Evolutionary conservation across 345 rosid species (phyloP).

Genomic region (Rhizophora mangle): DNA sequence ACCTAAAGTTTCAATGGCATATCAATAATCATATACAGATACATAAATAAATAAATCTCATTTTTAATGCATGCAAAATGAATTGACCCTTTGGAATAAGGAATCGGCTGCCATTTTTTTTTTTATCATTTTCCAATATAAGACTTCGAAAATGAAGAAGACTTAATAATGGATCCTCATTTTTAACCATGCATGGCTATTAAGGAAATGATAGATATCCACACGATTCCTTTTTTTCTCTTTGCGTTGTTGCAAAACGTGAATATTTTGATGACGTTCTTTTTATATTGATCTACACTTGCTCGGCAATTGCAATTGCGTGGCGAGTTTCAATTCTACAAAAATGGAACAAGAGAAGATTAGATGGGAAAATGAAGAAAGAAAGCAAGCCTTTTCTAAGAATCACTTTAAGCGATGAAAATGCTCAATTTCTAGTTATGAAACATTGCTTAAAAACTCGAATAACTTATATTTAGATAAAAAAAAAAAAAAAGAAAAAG

Average conservation of each 20-base stretch:
- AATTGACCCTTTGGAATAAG: too few species aligned
- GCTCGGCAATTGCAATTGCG: neutral
- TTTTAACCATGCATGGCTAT: neutral
- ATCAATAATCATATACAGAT: too few species aligned
- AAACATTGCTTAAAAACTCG: slow-evolving; percentile 12
- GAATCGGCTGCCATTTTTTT: too few species aligned
- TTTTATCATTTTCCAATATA: too few species aligned
- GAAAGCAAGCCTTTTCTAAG: neutral
- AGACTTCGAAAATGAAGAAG: too few species aligned
- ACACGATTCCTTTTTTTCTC: neutral
- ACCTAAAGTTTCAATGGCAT: too few species aligned
- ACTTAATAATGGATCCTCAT: neutral
- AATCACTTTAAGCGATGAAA: neutral
- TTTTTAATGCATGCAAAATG: too few species aligned
- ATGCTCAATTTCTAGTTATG: neutral
- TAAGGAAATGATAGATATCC: neutral
- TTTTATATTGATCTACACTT: neutral
- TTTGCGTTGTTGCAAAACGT: neutral
- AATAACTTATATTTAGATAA: neutral
- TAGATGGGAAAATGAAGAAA: neutral
- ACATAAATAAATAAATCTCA: too few species aligned
- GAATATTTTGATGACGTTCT: neutral
- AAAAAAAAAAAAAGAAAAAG: too few species aligned
- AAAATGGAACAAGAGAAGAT: neutral
- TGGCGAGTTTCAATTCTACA: neutral